A percentile compares a stretch with the other conserved stretches of the same genome.
These are phyloP conservation scores for Helminthosporium solani DNA, from an alignment of 2,329 filamentous ascomycete genomes.

Conservation along the genomic window DNA sequence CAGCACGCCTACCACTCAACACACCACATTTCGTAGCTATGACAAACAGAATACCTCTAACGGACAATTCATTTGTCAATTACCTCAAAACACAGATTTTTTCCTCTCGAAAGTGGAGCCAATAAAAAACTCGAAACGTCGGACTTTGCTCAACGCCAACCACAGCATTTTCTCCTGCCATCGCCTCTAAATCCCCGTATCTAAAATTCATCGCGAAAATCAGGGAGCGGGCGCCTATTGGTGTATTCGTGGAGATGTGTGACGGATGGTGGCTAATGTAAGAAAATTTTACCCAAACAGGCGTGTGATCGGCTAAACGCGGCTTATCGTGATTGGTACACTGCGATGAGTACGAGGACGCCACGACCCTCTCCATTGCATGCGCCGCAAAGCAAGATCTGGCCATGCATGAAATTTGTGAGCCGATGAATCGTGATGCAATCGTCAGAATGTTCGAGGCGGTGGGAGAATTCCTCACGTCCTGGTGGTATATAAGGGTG, in stretches of 20 bases:
- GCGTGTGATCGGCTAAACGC: slow-evolving; percentile 7
- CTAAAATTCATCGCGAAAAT: slow-evolving; percentile 1
- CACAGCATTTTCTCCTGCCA: background rate
- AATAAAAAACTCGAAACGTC: slow-evolving; percentile 7
- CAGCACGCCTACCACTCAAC: slow-evolving; percentile 1
- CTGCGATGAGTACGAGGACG: background rate
- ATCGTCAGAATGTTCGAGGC: slow-evolving; percentile 3
- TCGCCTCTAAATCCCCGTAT: slow-evolving; percentile 2
- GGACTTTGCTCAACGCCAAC: background rate
- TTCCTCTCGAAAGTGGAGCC: slow-evolving; percentile 8
- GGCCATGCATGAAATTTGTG: background rate
- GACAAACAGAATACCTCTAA: slow-evolving; percentile 12
- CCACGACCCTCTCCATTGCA: background rate
- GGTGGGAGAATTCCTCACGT: slow-evolving; percentile 3
- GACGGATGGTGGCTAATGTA: slow-evolving; percentile 4
- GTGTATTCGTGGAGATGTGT: background rate
- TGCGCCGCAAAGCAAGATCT: background rate
- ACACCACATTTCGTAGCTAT: slow-evolving; percentile 2
- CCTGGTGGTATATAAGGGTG: slow-evolving; percentile 7
- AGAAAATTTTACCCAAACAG: slow-evolving; percentile 1
- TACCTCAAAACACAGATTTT: slow-evolving; percentile 6
- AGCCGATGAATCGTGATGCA: slow-evolving; percentile 2
- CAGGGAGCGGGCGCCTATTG: slow-evolving; percentile 2
- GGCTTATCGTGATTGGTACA: slow-evolving; percentile 2
- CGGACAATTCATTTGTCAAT: slow-evolving; percentile 9